phyloP scores from a whole-genome alignment of 352 stramenopile species.

The Phytophthora aleatoria region DNA sequence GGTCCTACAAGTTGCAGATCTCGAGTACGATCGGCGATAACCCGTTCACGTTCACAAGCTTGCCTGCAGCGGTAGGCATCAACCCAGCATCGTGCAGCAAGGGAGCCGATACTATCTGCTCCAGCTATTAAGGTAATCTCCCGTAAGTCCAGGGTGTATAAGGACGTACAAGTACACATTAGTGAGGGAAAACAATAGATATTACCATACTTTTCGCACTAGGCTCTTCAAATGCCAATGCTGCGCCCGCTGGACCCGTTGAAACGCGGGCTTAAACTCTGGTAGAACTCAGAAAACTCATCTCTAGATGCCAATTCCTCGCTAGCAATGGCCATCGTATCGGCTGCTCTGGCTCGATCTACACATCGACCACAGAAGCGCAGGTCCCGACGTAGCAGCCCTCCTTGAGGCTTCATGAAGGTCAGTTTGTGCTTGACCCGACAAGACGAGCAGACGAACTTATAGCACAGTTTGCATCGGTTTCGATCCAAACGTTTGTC shows the following conservation, averaged over 20 bases:
- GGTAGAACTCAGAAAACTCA: constrained; percentile 27
- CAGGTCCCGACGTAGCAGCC: constrained; percentile 26
- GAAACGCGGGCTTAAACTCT: constrained; percentile 15
- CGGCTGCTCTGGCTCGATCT: constrained; percentile 19
- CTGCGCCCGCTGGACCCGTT: too few relatives aligned
- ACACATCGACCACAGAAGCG: constrained; percentile 37
- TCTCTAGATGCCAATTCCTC: constrained; percentile 27
- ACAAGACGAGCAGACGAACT: constrained; percentile 40
- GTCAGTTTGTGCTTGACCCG: constrained; percentile 32
- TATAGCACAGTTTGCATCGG: constrained; percentile 38
- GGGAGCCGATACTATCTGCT: constrained; percentile 25
- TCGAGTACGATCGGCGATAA: constrained; percentile 36
- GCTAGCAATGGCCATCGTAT: constrained; percentile 31
- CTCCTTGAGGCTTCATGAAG: constrained; percentile 28
- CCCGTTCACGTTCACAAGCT: constrained; percentile 26
- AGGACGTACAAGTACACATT: constrained; percentile 1
- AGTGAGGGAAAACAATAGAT: constrained; percentile 24
- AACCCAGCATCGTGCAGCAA: constrained; percentile 26
- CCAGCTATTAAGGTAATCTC: constrained; percentile 2
- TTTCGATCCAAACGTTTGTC: constrained; percentile 25
- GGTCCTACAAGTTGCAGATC: constrained; percentile 45
- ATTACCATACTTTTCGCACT: constrained; percentile 2
- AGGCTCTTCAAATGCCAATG: too few relatives aligned
- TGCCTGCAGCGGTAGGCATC: constrained; percentile 24
- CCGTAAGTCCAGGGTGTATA: neutral